Evolutionary conservation across 2,329 filamentous ascomycete species (phyloP).

Genomic region (Setomelanomma holmii): DNA sequence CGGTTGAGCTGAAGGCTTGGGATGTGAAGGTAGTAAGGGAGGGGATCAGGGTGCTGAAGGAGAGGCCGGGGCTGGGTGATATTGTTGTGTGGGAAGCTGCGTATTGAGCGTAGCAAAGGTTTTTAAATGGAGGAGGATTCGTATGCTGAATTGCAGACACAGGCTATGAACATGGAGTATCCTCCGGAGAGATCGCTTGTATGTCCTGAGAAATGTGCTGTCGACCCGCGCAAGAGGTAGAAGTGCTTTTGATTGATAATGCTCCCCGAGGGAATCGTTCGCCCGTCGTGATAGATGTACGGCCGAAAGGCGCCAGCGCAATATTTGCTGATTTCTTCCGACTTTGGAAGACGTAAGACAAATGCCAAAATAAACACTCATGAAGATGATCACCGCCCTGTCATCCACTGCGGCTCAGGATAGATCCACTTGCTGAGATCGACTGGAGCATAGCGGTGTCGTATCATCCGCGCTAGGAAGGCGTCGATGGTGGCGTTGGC

Average conservation of each 20-base stretch:
- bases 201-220: too few species aligned
- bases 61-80: neutral
- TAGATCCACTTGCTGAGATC: neutral
- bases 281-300: too few species aligned
- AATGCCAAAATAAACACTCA: neutral
- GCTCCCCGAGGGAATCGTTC: too few species aligned
- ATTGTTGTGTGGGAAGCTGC: slow-evolving; percentile 1
- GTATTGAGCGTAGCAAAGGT: neutral
- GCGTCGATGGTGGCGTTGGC: slow-evolving; percentile 3
- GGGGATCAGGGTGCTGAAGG: slow-evolving; percentile 1
- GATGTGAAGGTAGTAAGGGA: slow-evolving; percentile 3
- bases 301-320: too few species aligned
- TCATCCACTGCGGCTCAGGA: too few species aligned
- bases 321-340: too few species aligned
- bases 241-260: too few species aligned
- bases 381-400: neutral
- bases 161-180: too few species aligned
- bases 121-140: neutral
- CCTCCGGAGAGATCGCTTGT: too few species aligned
- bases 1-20: slow-evolving; percentile 11
- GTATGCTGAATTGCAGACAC: neutral
- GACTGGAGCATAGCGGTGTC: neutral
- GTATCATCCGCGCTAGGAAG: neutral
- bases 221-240: too few species aligned
- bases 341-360: neutral